Evolutionary conservation across 805 yeast species (phyloP).

Genomic region (Spathaspora arborariae): DNA sequence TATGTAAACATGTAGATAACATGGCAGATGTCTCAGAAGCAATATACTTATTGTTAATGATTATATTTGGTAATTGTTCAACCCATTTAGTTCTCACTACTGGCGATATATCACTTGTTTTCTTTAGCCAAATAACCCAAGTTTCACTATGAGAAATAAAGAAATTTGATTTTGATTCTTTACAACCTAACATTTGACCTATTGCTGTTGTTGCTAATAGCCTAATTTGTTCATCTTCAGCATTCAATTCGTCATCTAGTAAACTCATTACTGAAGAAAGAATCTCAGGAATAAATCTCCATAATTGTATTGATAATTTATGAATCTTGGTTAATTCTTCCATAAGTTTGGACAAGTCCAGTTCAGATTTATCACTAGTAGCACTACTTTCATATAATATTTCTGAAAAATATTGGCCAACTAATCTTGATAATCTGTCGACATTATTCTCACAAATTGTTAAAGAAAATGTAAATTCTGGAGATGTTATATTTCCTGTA

Average conservation of each 20-base stretch:
- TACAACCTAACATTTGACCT: constrained; percentile 52
- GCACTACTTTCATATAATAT: constrained; percentile 50
- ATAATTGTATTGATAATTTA: constrained; percentile 57
- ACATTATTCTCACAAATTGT: constrained; percentile 65
- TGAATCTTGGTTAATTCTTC: constrained; percentile 60
- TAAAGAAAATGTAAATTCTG: constrained; percentile 63
- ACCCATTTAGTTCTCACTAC: constrained; percentile 70
- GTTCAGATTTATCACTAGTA: constrained; percentile 7
- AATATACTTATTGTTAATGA: constrained; percentile 43
- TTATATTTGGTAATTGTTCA: constrained; percentile 47
- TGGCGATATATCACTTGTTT: constrained; percentile 65
- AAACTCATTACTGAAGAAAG: constrained; percentile 72
- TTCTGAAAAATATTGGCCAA: constrained; percentile 80
- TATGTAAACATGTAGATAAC: constrained; percentile 50
- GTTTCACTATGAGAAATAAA: constrained; percentile 53
- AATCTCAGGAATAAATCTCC: constrained; percentile 77
- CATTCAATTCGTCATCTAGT: constrained; percentile 73
- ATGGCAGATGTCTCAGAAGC: constrained; percentile 43
- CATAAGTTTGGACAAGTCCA: constrained; percentile 19
- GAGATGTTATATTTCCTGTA: constrained; percentile 32
- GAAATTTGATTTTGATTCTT: constrained; percentile 53
- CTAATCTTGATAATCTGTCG: constrained; percentile 69
- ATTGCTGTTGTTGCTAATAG: constrained; percentile 68
- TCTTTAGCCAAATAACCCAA: constrained; percentile 70
- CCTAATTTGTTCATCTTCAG: constrained; percentile 62